Conservation (phyloP, 2,329 filamentous ascomycete species). For the Colletotrichum sublineola region DNA sequence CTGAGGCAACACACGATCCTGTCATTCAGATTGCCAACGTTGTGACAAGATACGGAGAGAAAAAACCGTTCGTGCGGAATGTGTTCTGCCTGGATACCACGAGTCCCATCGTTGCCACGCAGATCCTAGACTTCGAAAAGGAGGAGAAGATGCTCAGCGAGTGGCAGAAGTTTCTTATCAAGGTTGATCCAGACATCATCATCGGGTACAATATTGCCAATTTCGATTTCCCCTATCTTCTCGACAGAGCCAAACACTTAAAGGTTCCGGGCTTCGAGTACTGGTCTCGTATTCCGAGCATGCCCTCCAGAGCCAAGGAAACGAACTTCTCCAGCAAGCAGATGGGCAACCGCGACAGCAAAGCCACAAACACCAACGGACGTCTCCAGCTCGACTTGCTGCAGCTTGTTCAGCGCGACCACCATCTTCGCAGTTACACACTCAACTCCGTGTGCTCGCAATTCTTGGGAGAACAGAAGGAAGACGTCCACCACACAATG, state of each 20-base stretch:
- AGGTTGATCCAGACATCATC: conserved; percentile 95
- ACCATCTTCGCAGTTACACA: conserved; percentile 96
- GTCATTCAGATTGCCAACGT: conserved; percentile 99
- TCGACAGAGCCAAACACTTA: conserved; percentile 88
- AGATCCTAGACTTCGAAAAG: conserved; percentile 84
- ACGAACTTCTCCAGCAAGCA: conserved; percentile 97
- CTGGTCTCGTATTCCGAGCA: conserved; percentile 83
- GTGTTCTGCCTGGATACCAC: conserved; percentile 96
- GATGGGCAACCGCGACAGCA: conserved; percentile 96
- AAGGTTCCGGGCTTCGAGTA: conserved; percentile 86
- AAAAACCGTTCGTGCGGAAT: conserved; percentile 94
- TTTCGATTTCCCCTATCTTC: conserved; percentile 97
- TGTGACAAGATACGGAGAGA: conserved; percentile 93
- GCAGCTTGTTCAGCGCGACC: conserved; percentile 94
- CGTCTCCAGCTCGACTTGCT: conserved; percentile 92
- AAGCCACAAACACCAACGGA: conserved; percentile 94
- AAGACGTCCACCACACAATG: conserved; percentile 99
- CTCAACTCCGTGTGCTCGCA: conserved; percentile 96
- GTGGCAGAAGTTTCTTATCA: conserved; percentile 91
- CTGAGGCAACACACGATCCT: conserved; percentile 89
- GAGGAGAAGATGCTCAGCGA: conserved; percentile 92
- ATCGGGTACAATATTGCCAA: conserved; percentile 99
- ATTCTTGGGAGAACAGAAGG: conserved; percentile 96
- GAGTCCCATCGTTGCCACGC: conserved; percentile 93
- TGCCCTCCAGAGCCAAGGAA: conserved; percentile 79